Base-by-base conservation (phyloP, 2,329 filamentous ascomycete genomes). In the Microsporum ferrugineum region DNA sequence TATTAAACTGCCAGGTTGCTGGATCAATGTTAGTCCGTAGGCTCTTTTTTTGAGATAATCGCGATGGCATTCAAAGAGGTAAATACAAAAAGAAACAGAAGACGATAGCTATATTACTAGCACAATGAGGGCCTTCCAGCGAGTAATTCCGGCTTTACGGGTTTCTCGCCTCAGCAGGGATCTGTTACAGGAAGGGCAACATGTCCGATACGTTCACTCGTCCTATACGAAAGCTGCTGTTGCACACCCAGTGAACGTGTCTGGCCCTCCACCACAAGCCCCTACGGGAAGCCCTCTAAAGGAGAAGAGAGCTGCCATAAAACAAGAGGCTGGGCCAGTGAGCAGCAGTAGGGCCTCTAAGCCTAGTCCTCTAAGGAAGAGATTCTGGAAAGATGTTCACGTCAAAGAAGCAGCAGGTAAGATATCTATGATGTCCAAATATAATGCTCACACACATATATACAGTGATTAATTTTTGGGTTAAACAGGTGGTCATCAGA, bases 351-450 rank as follows among this genome's bases (percentile, higher is more conserved):
- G 17, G 17, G 17, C 68, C 38, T 34, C 49, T 7, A 65, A 68
- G 23, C 67, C 71, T 36, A 80, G 80, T 65, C 77, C 79, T 1
- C 79, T 86, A 69, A 80, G 80, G 70, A 88, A 85, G 77, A 82
- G 91, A 59, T 96, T 96, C 77, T 97, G 92, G 92, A 89, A 88
- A 73, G 83, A 94, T 70, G 89, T 94, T 1, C 73, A 80, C 63
- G 85, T 96, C 41, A 79, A 82, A 65, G 83, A 88, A 69, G 80
- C 81, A 7, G 77, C 85, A 65, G 86, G 87, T 88, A 77, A 23
- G 39, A 31, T 27, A 10, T 36, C 43, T 29, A 36, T 39, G 23
- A 31, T 29, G 6, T 33, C 29, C 33, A 12, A 4, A 5, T 17
- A 10, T 43, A 43, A 5, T 31, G 17, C 27, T 47, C 14, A 23